Conservation (phyloP, 306 rosid genomes). For the Rosa lucieae region DNA sequence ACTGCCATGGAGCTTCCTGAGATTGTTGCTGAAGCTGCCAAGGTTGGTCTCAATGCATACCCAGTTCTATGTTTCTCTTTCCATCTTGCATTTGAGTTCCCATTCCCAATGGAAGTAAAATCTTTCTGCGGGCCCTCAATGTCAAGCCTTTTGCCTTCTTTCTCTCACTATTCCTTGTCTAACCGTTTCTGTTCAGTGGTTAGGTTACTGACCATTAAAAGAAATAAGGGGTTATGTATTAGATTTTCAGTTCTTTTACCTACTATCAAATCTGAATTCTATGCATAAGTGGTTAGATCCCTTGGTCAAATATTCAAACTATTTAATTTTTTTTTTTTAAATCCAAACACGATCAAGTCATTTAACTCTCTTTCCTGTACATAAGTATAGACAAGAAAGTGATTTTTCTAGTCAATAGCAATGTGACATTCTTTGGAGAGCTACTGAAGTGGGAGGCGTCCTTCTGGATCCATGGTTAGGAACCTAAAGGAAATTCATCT, state of each 20-base stretch:
- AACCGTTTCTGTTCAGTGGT: neutral
- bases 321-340: neutral
- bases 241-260: neutral
- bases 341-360: neutral
- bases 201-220: no score
- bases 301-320: neutral
- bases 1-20: conserved; percentile 99
- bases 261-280: neutral
- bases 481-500: conserved; percentile 45
- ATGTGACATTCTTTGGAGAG: conserved; percentile 90
- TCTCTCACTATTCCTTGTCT: neutral
- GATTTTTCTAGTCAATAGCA: conserved; percentile 58
- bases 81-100: neutral
- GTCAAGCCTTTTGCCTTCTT: neutral
- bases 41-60: conserved; percentile 52
- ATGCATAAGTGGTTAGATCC: neutral
- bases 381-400: conserved; percentile 18
- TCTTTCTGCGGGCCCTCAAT: neutral
- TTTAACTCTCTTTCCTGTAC: neutral
- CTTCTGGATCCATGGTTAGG: conserved; percentile 96
- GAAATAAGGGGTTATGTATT: neutral
- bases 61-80: neutral
- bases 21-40: conserved; percentile 96
- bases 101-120: neutral
- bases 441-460: conserved; percentile 93